Percentiles rank a stretch among this genome's conserved stretches.
phyloP scores from a whole-genome alignment of 305 asterid genomes.

The Euphrasia arctica region DNA sequence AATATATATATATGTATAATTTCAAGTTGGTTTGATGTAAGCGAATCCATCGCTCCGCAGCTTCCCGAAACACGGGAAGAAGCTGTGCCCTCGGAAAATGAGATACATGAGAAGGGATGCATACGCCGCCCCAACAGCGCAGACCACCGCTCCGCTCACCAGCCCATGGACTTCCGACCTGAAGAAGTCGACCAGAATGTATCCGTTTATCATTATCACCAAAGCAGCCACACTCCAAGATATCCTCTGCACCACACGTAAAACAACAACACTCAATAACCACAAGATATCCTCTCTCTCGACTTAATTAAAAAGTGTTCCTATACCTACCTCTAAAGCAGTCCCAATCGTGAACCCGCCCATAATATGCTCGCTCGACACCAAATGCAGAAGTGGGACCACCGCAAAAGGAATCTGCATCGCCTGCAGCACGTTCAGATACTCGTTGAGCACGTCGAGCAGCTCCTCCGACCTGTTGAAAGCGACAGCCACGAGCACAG shows the following conservation, averaged over 20 bases:
- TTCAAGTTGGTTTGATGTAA: slow-evolving; percentile 36
- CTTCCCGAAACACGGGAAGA: slow-evolving; percentile 30
- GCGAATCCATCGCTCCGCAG: slow-evolving; percentile 38
- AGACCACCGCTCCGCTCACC: slow-evolving; percentile 34
- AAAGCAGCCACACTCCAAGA: slow-evolving; percentile 62
- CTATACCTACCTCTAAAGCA: slow-evolving; percentile 40
- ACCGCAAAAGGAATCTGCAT: slow-evolving; percentile 69
- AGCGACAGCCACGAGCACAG: slow-evolving; percentile 51
- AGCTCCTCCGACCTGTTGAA: slow-evolving; percentile 58
- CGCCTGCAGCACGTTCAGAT: slow-evolving; percentile 70
- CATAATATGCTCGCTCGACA: slow-evolving; percentile 54
- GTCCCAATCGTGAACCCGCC: slow-evolving; percentile 59
- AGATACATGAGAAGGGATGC: slow-evolving; percentile 53
- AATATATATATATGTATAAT: background rate
- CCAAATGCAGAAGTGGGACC: slow-evolving; percentile 61
- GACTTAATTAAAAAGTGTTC: too few relatives aligned
- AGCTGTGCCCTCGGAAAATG: slow-evolving; percentile 35
- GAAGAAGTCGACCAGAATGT: slow-evolving; percentile 67
- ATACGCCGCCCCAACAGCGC: slow-evolving; percentile 41
- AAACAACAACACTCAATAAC: background rate
- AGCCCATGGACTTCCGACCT: slow-evolving; percentile 51
- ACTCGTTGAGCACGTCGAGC: slow-evolving; percentile 57
- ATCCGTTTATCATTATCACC: slow-evolving; percentile 63
- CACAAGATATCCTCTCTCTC: too few relatives aligned
- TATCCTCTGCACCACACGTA: slow-evolving; percentile 41